Evolutionary conservation across 1,139 yeast species (phyloP), one percentile per base, ranked within the genome.

Genomic region (Blastobotrys ciferrii): DNA sequence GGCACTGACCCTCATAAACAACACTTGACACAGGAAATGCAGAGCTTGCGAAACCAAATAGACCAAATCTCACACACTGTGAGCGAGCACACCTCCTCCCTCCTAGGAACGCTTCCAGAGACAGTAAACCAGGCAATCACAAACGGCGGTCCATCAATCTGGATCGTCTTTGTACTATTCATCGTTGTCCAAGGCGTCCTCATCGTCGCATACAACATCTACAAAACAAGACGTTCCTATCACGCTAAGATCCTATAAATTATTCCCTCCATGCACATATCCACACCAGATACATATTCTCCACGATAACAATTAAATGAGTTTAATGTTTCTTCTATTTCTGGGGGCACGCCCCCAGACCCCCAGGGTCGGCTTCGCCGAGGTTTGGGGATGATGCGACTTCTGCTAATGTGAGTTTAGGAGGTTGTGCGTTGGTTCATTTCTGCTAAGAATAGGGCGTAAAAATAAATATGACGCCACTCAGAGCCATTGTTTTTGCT

Each of bases 241-340:
- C 69, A 65, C 42, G 65, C 61, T 17, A 65, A 65, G 52, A 55
- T 63, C 25, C 52, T 64, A 45, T 63, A 51, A 48, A 43, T 20
- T 23, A 23, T 23, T 23, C 9, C 9, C 28, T 5, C 28, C 28
- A 23, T 23, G 28, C 28, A 23, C 28, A 23, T 23, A 23, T 9
- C 28, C 5, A 6, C 28, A 23, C 28, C 28, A 23, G 9, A 9
- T 23, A 23, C 28, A 23, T 23, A 23, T 23, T 5, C 28, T 23
- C 9, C 9, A n/a, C n/a, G n/a, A n/a, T n/a, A n/a, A n/a, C n/a
- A n/a, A n/a, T n/a, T n/a, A n/a, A n/a, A n/a, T n/a, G n/a, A n/a
- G n/a, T n/a, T n/a, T n/a, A n/a, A n/a, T n/a, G n/a, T n/a, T n/a
- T n/a, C n/a, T n/a, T n/a, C n/a, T n/a, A n/a, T n/a, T n/a, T n/a